phyloP scores from a whole-genome alignment of 2,329 filamentous ascomycete species.

The Metarhizium anisopliae region DNA sequence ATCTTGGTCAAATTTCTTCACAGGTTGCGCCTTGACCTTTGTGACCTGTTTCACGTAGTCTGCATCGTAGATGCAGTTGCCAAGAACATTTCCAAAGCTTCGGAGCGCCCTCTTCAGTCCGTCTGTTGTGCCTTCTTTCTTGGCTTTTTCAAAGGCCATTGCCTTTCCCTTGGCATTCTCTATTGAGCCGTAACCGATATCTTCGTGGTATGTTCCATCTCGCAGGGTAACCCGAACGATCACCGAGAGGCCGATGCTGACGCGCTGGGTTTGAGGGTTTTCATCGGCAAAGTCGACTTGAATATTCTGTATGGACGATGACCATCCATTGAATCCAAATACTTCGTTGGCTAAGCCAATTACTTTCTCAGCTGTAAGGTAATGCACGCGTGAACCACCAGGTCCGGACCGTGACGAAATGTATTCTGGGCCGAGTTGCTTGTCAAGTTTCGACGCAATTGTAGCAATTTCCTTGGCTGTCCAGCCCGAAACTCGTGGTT shows the following conservation, averaged over 20 bases:
- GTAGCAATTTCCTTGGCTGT: slow-evolving; percentile 87
- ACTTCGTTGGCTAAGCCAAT: slow-evolving; percentile 93
- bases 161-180: slow-evolving; percentile 96
- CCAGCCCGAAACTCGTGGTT: slow-evolving; percentile 64
- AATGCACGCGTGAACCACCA: slow-evolving; percentile 79
- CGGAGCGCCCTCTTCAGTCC: slow-evolving; percentile 81
- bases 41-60: slow-evolving; percentile 84
- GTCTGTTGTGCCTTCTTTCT: slow-evolving; percentile 96
- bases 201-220: slow-evolving; percentile 96
- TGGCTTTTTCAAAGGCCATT: slow-evolving; percentile 94
- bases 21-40: slow-evolving; percentile 71
- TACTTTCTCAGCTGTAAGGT: slow-evolving; percentile 91
- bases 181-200: slow-evolving; percentile 92
- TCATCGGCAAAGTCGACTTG: slow-evolving; percentile 95
- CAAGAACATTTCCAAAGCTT: slow-evolving; percentile 90
- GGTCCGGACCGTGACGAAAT: slow-evolving; percentile 80
- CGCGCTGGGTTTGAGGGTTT: slow-evolving; percentile 64
- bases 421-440: slow-evolving; percentile 92
- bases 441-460: slow-evolving; percentile 76
- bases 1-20: slow-evolving; percentile 66
- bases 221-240: slow-evolving; percentile 83
- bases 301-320: slow-evolving; percentile 86
- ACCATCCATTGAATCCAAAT: slow-evolving; percentile 98
- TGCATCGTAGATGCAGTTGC: slow-evolving; percentile 99
- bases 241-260: slow-evolving; percentile 80